Evolutionary conservation across 768 basidiomycete species (phyloP), one percentile per base, ranked within the genome.

Genomic region (Termitomyces sp.): DNA sequence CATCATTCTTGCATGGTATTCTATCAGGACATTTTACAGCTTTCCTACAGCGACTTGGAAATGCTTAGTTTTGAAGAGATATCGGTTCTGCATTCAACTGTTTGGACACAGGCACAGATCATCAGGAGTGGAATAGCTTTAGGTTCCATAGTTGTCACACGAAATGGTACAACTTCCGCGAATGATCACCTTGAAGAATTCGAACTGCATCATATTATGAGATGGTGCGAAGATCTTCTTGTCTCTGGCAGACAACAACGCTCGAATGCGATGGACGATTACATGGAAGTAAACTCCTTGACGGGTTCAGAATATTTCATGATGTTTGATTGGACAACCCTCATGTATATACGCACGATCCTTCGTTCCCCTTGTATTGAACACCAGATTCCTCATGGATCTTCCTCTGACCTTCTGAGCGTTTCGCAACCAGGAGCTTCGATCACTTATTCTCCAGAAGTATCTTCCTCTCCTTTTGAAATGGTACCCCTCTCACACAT

Each of bases 41-140:
- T 80, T 29, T 76, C 77, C 3, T 71, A 76, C 47, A 74, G 83
- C 9, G 81, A 85, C 31, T 71, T 91, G 12, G 66, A 67, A 4
- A 67, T 69, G n/a, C 72, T 71, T 54, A 80, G 81, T 31, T 86
- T 84, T 65, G 92, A 95, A 76, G 91, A 93, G 66, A 69, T 90
- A 6, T 82, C 88, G 0, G 77, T 89, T 8, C 77, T 83, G 54
- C 79, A 80, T 63, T 79, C 83, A 20, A 74, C 78, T n/a, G 73
- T 92, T 6, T 87, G 85, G 80, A 83, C 77, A 1, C 91, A 94
- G 67, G 69, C 86, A 25, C 85, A 89, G 60, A 79, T 92, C 25
- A 71, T 92, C 45, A 77, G 78, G 43, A 87, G 85, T 65, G 92
- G 92, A 1, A 66, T 92, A 14, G 81, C 82, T 0, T 72, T 86